Evolutionary conservation across 225 moss, liverwort and hornwort genomes (phyloP), one percentile per base, ranked within the genome.

Genomic region (Anthoceros angustus): DNA sequence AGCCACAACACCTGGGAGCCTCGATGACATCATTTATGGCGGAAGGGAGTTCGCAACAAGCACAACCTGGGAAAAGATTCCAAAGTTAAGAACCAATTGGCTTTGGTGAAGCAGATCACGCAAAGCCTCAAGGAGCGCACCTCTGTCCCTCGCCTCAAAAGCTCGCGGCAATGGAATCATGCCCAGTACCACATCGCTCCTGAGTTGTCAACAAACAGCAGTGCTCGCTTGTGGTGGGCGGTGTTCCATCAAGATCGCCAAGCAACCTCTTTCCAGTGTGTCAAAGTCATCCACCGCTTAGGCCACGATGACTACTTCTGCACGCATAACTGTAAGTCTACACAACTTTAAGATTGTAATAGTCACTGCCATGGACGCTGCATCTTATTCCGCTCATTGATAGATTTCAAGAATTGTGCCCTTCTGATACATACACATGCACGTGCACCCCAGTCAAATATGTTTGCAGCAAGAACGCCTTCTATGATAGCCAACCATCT

Each of bases 401-500:
- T 98, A 98, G 42, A 98, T 98, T 73, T 98, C 95, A 75, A 98
- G 85, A 20, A 98, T 98, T 8, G 98, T 98, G 63, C 98, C 98
- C 43, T 88, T 98, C 55, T 77, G 87, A 64, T 98, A 98, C 20
- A 98, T 21, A 98, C 89, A 69, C 98, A 98, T n/a, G 98, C 98
- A 72, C 91, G 88, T 39, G 98, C 87, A 62, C 98, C 98, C 98
- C 98, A 98, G 70, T 98, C 98, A 64, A 98, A 92, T 41, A 98
- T 98, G 41, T 98, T 92, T 21, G 98, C 92, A 23, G 87, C 98
- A 67, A 98, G 67, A 76, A 98, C 87, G 38, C 98, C 98, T 83
- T 92, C 98, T 65, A 98, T 84, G 24, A 98, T 71, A 2, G 92
- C 83, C 61, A 92, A 66, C 62, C 92, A 83, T 64, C 89, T 80